Evolutionary conservation across 345 rosid genomes (phyloP).

Genomic region (Pugionium dolabratum): DNA sequence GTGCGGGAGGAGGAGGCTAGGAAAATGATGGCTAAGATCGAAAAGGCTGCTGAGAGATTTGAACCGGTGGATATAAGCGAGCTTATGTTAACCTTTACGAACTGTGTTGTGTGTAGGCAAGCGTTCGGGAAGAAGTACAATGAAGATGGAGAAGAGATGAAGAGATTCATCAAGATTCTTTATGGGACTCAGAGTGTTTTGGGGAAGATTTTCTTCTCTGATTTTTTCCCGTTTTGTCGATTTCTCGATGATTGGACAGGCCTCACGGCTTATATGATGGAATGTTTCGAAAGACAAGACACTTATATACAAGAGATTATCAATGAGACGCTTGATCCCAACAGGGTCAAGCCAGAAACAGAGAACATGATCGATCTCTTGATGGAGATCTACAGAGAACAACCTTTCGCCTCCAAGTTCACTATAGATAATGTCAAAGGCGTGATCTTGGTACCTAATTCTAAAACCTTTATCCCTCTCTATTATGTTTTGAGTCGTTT

Average conservation of each 20-base stretch:
- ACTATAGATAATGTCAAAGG: constrained; percentile 40
- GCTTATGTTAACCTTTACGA: constrained; percentile 36
- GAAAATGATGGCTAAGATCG: constrained; percentile 34
- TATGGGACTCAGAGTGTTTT: constrained; percentile 39
- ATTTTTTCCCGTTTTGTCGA: constrained; percentile 34
- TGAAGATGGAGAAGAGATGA: constrained; percentile 42
- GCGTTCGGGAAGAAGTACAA: constrained; percentile 46
- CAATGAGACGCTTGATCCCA: constrained; percentile 40
- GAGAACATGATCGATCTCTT: constrained; percentile 42
- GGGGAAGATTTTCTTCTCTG: constrained; percentile 37
- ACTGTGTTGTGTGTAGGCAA: constrained; percentile 40
- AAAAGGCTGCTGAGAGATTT: constrained; percentile 14
- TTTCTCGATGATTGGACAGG: constrained; percentile 41
- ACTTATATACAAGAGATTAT: constrained; percentile 38
- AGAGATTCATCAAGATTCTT: constrained; percentile 38
- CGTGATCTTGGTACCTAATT: constrained; percentile 26
- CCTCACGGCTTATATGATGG: constrained; percentile 34
- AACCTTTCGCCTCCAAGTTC: constrained; percentile 27
- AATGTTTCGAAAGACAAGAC: constrained; percentile 33
- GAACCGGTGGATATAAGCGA: constrained; percentile 37
- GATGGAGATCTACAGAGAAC: constrained; percentile 24
- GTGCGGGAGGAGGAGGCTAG: constrained; percentile 41
- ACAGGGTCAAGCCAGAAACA: constrained; percentile 36
- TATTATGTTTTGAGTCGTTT: not conserved
- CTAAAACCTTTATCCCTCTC: not conserved